Base-by-base conservation (phyloP, 176 grass and related monocot genomes). In the Triticum monococcum region DNA sequence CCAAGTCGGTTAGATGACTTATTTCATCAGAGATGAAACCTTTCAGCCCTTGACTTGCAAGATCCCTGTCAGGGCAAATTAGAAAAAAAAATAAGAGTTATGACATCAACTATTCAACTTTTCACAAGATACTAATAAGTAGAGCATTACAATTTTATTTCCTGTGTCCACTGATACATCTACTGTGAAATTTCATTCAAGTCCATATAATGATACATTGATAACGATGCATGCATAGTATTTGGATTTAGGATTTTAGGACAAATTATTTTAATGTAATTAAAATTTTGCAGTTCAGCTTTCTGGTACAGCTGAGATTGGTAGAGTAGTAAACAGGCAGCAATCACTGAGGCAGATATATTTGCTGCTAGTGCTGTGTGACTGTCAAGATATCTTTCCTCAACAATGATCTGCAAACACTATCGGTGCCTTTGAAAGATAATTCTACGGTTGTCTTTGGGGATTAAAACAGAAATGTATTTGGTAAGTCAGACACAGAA, bases 41-140 rank as follows among this genome's bases (percentile, higher is more conserved):
- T 84, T 99, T 99, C 85, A 99, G 87, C 26, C 97, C 97, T 89
- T 97, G 97, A 76, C 92, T 99, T 22, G 79, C 97, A 74, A 99
- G 90, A 89, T 97, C 94, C 85, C 97, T 99, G 23, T 63, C 85
- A 62, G 87, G 6, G 11, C 3, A 26, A 80, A 81, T 8, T 4
- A 30, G 28, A 46, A 37, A 60, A 63, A 5, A 63, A 57, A 1
- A 40, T 26, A 31, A 12, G 84, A 36, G 5, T 85, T 67, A 52
- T 71, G 45, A 67, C 23, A 14, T 28, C 5, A 79, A 50, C 66
- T 25, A 72, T 12, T 63, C 0, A 38, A 71, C 4, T n/a, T 80
- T 59, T 30, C 20, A 79, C 26, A 24, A 16, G 2, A 72, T 46
- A 32, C 36, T 73, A 79, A 85, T 77, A 41, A 65, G 35, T 12